These are phyloP conservation scores for Pseudopithomyces chartarum DNA, from an alignment of 2,329 filamentous ascomycete genomes.

Conservation along the genomic window DNA sequence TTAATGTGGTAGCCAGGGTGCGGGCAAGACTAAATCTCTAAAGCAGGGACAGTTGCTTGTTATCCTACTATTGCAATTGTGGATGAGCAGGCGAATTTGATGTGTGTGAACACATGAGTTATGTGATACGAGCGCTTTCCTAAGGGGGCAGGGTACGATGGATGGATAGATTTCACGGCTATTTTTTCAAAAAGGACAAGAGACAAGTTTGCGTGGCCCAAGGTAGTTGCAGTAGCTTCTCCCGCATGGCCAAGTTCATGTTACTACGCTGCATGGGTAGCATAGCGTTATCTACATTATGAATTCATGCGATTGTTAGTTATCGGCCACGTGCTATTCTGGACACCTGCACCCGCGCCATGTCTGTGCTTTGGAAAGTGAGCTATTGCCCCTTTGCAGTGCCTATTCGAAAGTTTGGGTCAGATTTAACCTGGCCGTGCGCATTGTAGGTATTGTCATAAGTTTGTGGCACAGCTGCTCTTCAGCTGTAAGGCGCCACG, in stretches of 20 bases:
- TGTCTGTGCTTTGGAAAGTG: not conserved
- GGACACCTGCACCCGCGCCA: not conserved
- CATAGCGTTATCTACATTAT: conserved; percentile 6
- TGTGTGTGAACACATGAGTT: not conserved
- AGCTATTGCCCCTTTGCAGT: not conserved
- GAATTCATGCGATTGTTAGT: not conserved
- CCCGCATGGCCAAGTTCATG: not conserved
- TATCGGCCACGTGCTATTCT: not conserved
- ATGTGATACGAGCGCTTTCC: not conserved
- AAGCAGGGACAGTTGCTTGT: no score
- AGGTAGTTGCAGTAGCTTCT: not conserved
- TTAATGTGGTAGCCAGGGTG: not conserved
- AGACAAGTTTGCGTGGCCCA: not conserved
- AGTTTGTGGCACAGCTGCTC: not conserved
- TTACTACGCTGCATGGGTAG: conserved; percentile 9
- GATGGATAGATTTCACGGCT: not conserved
- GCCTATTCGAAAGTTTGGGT: not conserved
- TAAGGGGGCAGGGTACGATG: not conserved
- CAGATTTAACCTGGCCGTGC: not conserved
- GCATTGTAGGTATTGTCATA: not conserved
- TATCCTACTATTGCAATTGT: no score
- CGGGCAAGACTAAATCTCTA: not conserved
- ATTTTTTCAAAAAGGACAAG: not conserved
- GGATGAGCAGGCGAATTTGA: not conserved
- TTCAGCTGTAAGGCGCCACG: not conserved